These are phyloP conservation scores for Penicillium sp. DNA, from an alignment of 2,329 filamentous ascomycete species.

Conservation along the genomic window DNA sequence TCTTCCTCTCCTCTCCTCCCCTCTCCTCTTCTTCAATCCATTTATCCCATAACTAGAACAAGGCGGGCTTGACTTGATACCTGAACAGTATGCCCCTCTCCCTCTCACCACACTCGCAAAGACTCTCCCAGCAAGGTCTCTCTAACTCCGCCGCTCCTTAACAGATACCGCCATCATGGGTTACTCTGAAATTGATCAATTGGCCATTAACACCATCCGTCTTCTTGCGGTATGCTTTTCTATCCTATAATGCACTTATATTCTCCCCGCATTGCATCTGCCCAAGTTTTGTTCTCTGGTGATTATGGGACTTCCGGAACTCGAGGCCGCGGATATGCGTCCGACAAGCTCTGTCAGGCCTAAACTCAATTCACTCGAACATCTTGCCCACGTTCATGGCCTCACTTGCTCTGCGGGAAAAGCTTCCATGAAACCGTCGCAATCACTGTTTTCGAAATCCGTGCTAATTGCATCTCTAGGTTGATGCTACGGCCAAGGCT, in stretches of 20 bases:
- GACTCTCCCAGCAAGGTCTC: conserved; percentile 17
- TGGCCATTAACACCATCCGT: conserved; percentile 98
- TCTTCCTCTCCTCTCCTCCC: conserved; percentile 16
- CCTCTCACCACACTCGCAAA: not conserved
- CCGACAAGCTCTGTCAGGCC: not conserved
- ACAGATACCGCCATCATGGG: conserved; percentile 68
- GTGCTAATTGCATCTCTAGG: conserved; percentile 58
- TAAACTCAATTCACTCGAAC: not conserved
- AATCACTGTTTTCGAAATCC: not conserved
- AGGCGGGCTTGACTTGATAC: conserved; percentile 17
- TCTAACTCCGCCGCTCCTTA: conserved; percentile 18
- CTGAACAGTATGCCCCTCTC: conserved; percentile 25
- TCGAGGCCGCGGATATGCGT: not conserved
- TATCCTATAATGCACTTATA: not conserved
- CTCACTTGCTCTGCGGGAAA: not conserved
- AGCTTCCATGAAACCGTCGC: not conserved
- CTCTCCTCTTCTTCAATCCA: conserved; percentile 20
- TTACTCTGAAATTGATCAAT: conserved; percentile 84
- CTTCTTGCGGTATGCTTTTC: conserved; percentile 80
- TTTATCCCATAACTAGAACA: conserved; percentile 11
- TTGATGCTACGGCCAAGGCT: conserved; percentile 94
- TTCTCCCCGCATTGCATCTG: conserved; percentile 4
- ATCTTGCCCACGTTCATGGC: not conserved
- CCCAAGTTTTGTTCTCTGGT: conserved; percentile 13
- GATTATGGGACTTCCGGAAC: not conserved